Evolutionary conservation across 2,329 filamentous ascomycete genomes (phyloP), one percentile per base, ranked within the genome.

Genomic region (Colletotrichum lupini): DNA sequence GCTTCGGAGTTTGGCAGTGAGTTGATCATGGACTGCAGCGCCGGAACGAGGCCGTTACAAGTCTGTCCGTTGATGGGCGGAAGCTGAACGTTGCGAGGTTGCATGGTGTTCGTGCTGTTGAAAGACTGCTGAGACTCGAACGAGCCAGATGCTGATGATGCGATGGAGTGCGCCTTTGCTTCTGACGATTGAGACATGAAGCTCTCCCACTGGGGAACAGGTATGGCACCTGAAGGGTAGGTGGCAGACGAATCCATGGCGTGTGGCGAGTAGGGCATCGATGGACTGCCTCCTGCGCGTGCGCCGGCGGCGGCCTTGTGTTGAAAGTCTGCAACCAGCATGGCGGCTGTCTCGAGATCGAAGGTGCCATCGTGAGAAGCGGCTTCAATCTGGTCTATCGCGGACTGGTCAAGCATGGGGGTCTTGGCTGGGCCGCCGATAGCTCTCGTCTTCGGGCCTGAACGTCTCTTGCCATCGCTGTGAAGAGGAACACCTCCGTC

Each of bases 251-350:
- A 89, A 79, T 97, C 95, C 86, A 97, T 91, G 75, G 89, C 91
- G 78, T 91, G 92, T 75, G 94, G 91, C 72, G 94, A 91, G 81
- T 94, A 95, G 76, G 92, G 87, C 82, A 93, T 92, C 80, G 90
- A 89, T 37, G 88, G 85, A 80, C 83, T 86, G 75, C 87, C 85
- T 75, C 91, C 88, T 73, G 84, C 84, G 70, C 90, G 89, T 84
- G 91, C 94, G 78, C 91, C 91, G 42, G 88, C 87, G 56, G 95
- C 96, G 79, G 89, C 95, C 87, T 98, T 98, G 87, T 98, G 95
- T 85, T 98, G 96, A 81, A 98, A 93, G 85, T 98, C 95, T 81
- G 96, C 97, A 87, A 99, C 97, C 83, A 99, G 91, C 95, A 98
- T 98, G 78, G 97, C 97, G 78, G 97, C 97, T 79, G 96, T 95